phyloP scores from a whole-genome alignment of 306 rosid genomes.

The Begonia masoniana region DNA sequence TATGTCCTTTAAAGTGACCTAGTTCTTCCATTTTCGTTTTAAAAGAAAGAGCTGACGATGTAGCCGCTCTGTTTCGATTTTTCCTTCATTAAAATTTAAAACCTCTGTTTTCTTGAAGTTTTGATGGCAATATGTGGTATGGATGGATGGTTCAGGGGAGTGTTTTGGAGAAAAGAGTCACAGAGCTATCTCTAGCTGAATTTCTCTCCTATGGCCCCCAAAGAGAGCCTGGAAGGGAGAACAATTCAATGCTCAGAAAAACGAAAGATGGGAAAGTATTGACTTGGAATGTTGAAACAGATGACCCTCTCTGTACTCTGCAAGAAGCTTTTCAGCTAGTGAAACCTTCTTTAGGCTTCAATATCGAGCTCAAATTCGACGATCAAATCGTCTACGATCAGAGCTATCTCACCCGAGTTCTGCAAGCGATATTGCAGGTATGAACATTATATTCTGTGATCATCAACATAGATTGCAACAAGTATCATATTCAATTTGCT shows the following conservation, averaged over 20 bases:
- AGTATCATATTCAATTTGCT: background rate
- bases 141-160: slow-evolving; percentile 17
- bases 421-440: slow-evolving; percentile 26
- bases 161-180: slow-evolving; percentile 36
- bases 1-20: too few species aligned
- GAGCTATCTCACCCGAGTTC: slow-evolving; percentile 16
- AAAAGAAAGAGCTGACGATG: too few species aligned
- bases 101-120: background rate
- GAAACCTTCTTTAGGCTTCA: slow-evolving; percentile 36
- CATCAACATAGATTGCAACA: background rate
- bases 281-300: slow-evolving; percentile 34
- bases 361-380: slow-evolving; percentile 41
- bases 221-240: slow-evolving; percentile 21
- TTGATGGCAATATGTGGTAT: background rate
- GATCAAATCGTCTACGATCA: slow-evolving; percentile 31
- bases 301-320: slow-evolving; percentile 39
- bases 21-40: too few species aligned
- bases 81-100: background rate
- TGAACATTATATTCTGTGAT: background rate
- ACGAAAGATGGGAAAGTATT: slow-evolving; percentile 27
- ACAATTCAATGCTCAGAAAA: slow-evolving; percentile 30
- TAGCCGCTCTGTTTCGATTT: too few species aligned
- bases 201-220: slow-evolving; percentile 41
- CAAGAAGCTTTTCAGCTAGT: slow-evolving; percentile 34
- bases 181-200: slow-evolving; percentile 30